Evolutionary conservation across 352 stramenopile genomes (phyloP).

Genomic region (Pseudoperonospora humuli): DNA sequence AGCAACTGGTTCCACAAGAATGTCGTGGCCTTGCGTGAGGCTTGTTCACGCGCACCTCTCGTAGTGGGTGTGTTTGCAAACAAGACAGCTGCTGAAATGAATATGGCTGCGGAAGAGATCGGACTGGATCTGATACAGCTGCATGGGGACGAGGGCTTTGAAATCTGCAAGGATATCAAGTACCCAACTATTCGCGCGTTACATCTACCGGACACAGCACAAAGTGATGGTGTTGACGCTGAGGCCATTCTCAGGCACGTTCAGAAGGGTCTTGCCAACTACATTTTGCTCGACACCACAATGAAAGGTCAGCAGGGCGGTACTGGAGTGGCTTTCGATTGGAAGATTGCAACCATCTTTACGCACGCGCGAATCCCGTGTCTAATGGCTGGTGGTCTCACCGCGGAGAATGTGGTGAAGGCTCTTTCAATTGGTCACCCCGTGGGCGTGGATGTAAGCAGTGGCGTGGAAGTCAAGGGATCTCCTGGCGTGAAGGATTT

Average conservation of each 20-base stretch:
- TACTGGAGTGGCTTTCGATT: conserved; percentile 95
- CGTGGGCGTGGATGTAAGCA: conserved; percentile 94
- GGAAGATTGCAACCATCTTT: conserved; percentile 89
- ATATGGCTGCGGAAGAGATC: conserved; percentile 75
- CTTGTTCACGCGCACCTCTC: conserved; percentile 71
- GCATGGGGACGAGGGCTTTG: conserved; percentile 93
- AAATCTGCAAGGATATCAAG: conserved; percentile 70
- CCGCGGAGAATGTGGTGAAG: conserved; percentile 89
- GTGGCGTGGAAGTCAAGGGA: conserved; percentile 88
- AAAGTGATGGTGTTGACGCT: conserved; percentile 62
- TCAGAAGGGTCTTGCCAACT: conserved; percentile 61
- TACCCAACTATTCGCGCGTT: conserved; percentile 91
- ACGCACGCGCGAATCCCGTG: conserved; percentile 88
- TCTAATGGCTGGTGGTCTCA: conserved; percentile 95
- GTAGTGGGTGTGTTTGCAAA: conserved; percentile 96
- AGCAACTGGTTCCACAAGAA: conserved; percentile 82
- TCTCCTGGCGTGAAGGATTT: conserved; percentile 61
- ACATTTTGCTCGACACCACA: conserved; percentile 93
- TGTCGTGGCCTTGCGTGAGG: conserved; percentile 48
- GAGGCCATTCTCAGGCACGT: conserved; percentile 69
- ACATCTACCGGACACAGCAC: conserved; percentile 85
- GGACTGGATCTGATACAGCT: conserved; percentile 97
- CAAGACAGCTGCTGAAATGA: conserved; percentile 89
- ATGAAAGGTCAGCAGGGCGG: conserved; percentile 91
- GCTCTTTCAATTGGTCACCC: conserved; percentile 73